Evolutionary conservation across 1,284 basidiomycete genomes (phyloP).

Genomic region (Papiliotrema nemorosa): DNA sequence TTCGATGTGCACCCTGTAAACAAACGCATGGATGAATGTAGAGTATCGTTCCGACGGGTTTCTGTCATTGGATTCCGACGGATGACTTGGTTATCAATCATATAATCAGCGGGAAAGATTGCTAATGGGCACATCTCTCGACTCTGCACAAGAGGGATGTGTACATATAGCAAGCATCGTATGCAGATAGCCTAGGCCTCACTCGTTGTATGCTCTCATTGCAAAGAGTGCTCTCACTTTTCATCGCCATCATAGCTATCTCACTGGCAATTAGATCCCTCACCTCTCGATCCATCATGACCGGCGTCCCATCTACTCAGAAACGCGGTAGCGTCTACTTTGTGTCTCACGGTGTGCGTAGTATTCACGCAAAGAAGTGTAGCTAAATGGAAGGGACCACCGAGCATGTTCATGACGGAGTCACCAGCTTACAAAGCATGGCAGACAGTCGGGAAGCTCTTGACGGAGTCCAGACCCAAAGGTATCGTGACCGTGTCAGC

Average conservation of each 20-base stretch:
- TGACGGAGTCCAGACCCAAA: constrained; percentile 34
- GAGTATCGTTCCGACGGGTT: too few species aligned
- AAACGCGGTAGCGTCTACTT: constrained; percentile 42
- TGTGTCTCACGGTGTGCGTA: constrained; percentile 42
- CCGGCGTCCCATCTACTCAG: neutral
- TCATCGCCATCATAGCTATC: neutral
- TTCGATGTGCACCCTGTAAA: too few species aligned
- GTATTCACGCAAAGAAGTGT: neutral
- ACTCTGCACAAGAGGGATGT: too few species aligned
- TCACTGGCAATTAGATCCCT: neutral
- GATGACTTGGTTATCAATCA: too few species aligned
- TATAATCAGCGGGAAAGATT: too few species aligned
- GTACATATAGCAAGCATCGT: too few species aligned
- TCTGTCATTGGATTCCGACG: too few species aligned
- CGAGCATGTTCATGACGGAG: constrained; percentile 47
- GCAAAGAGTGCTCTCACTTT: neutral
- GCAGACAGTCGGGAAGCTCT: constrained; percentile 41
- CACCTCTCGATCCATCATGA: constrained; percentile 1
- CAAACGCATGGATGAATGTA: too few species aligned
- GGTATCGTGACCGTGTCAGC: constrained; percentile 51
- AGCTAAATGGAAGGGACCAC: constrained; percentile 44
- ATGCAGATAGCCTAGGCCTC: too few species aligned
- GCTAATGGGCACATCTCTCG: too few species aligned
- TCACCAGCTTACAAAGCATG: constrained; percentile 49
- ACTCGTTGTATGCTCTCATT: neutral